Evolutionary conservation across 2,329 filamentous ascomycete genomes (phyloP), one percentile per base, ranked within the genome.

Genomic region (Penicillium sp.): DNA sequence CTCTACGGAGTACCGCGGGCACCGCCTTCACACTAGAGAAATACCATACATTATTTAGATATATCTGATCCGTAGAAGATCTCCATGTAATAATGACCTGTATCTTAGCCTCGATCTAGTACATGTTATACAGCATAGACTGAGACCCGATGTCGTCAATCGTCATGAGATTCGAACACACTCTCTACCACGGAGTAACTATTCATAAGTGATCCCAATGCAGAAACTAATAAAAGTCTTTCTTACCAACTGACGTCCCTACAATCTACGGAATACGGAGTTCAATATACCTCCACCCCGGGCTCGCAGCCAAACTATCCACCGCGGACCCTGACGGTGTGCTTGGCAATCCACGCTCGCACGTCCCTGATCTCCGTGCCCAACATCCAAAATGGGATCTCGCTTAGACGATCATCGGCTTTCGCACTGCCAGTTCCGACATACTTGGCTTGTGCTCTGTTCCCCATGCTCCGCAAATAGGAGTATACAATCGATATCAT

Each of bases 291-390:
- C n/a, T n/a, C n/a, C 23, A 59, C 47, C 41, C 18, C 9, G 29
- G 13, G 30, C 39, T 35, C 47, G 8, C 13, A 35, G 46, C 45
- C 40, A 35, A 40, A 58, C 48, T 55, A 59, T 54, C 55, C 61
- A 43, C 58, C 50, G 58, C 53, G 57, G 56, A 57, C 56, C 62
- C 62, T 63, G 56, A 55, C 47, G 52, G 52, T 56, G 27, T 30
- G 41, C 54, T 63, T 62, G 56, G 59, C 59, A 41, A 27, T 30
- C 56, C 38, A 19, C 7, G 11, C 26, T 51, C 38, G 48, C 48
- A 56, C 47, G 50, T 55, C 50, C 48, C 30, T 43, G 55, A 61
- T 60, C 55, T 59, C 56, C 50, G 29, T 47, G 26, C n/a, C 18
- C 27, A 34, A 13, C 14, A 9, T 38, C 30, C 48, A 32, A 32